Evolutionary conservation across 139 green algal species (phyloP).

Genomic region (Pseudopediastrum boryanum): DNA sequence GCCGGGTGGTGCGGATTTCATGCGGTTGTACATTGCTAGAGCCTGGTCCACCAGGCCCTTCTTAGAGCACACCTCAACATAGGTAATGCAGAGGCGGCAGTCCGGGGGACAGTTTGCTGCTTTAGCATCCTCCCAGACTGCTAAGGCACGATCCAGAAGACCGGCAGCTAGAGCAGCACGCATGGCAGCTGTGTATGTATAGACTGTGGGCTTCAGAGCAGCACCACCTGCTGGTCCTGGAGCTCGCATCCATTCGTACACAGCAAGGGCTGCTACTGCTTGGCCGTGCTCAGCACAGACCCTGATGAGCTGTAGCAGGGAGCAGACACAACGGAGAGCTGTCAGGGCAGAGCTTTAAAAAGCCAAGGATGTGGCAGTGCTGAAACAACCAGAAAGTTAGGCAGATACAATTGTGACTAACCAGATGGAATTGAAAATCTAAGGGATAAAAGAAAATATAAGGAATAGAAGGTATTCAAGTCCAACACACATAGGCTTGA

Average conservation of each 20-base stretch:
- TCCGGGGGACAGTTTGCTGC: conserved; percentile 63
- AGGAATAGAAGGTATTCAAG: too few species aligned
- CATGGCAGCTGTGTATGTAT: conserved; percentile 92
- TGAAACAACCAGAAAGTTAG: background rate
- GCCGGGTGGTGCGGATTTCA: conserved; percentile 54
- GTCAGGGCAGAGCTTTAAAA: background rate
- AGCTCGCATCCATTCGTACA: conserved; percentile 90
- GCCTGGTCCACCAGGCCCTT: conserved; percentile 72
- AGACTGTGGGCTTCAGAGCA: conserved; percentile 70
- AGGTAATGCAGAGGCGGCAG: conserved; percentile 81
- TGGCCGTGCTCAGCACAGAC: conserved; percentile 81
- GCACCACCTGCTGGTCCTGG: conserved; percentile 60
- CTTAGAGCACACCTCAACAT: conserved; percentile 80
- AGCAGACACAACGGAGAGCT: background rate
- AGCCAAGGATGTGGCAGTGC: background rate
- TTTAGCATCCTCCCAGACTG: conserved; percentile 44
- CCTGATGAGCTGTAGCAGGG: conserved; percentile 70
- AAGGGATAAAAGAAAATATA: too few species aligned
- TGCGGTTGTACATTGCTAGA: conserved; percentile 71
- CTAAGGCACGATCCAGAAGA: conserved; percentile 64
- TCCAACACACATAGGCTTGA: too few species aligned
- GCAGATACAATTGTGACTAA: too few species aligned
- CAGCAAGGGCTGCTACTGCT: conserved; percentile 61
- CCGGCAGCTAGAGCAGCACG: conserved; percentile 73
- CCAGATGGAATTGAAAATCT: too few species aligned